Evolutionary conservation across 345 rosid genomes (phyloP).

Genomic region (Bruguiera parviflora): DNA sequence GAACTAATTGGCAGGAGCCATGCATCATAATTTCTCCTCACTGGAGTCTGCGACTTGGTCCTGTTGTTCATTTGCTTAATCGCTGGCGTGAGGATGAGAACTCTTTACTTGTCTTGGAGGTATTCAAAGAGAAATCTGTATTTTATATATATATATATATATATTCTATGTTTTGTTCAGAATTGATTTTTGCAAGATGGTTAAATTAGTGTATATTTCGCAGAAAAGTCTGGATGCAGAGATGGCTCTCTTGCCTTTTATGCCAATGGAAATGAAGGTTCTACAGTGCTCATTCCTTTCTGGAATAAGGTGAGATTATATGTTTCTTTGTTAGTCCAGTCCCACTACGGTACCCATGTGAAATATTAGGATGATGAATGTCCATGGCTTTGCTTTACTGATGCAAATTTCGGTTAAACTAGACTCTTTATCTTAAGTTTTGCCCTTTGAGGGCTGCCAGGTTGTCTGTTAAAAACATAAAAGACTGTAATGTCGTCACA

Average conservation of each 20-base stretch:
- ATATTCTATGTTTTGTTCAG: slow-evolving; percentile 1
- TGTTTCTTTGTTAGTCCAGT: neutral
- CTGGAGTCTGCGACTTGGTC: slow-evolving; percentile 82
- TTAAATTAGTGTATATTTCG: slow-evolving; percentile 24
- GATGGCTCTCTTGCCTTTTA: slow-evolving; percentile 70
- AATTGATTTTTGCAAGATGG: slow-evolving; percentile 10
- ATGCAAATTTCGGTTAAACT: neutral
- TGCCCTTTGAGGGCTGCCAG: neutral
- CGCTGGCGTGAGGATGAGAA: slow-evolving; percentile 69
- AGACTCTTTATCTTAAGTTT: neutral
- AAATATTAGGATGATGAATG: slow-evolving; percentile 2
- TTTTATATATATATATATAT: neutral
- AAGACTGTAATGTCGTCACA: no score
- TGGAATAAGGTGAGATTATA: slow-evolving; percentile 55
- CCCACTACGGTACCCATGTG: neutral
- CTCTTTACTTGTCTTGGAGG: slow-evolving; percentile 80
- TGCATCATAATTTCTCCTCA: slow-evolving; percentile 75
- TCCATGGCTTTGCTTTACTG: neutral
- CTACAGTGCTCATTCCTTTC: slow-evolving; percentile 78
- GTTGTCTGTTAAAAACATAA: no score
- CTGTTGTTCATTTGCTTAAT: slow-evolving; percentile 67
- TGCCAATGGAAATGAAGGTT: slow-evolving; percentile 67
- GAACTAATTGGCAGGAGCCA: slow-evolving; percentile 78
- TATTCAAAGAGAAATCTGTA: slow-evolving; percentile 11
- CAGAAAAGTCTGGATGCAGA: slow-evolving; percentile 58